Evolutionary conservation across 2,329 filamentous ascomycete species (phyloP).

Genomic region (Arthrobotrys conoides): DNA sequence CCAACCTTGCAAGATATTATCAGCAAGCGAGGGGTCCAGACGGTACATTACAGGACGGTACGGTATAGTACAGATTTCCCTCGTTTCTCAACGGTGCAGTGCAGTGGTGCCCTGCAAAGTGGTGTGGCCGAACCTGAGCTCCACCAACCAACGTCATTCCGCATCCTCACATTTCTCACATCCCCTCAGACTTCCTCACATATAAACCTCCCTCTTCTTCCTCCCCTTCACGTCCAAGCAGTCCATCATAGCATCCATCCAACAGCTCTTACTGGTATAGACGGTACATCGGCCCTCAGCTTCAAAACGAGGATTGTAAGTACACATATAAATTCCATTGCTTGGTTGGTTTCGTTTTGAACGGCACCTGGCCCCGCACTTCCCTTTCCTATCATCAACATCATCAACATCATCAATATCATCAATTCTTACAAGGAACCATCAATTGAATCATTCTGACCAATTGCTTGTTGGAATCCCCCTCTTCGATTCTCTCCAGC

Average conservation of each 20-base stretch:
- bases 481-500: not conserved
- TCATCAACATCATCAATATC: no score
- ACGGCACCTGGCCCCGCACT: slow-evolving; percentile 26
- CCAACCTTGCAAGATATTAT: not conserved
- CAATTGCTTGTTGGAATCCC: not conserved
- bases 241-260: not conserved
- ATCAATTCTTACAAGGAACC: no score
- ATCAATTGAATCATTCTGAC: not conserved
- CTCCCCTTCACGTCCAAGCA: not conserved
- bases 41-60: not conserved
- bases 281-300: slow-evolving; percentile 11
- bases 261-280: slow-evolving; percentile 4
- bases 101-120: not conserved
- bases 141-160: slow-evolving; percentile 58
- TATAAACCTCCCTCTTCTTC: slow-evolving; percentile 27
- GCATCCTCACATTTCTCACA: slow-evolving; percentile 31
- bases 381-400: not conserved
- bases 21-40: slow-evolving; percentile 33
- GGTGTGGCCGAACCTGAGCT: slow-evolving; percentile 45
- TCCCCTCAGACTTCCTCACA: not conserved
- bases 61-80: not conserved
- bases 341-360: slow-evolving; percentile 23
- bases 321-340: not conserved
- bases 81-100: slow-evolving; percentile 37
- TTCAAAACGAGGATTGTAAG: slow-evolving; percentile 31